Evolutionary conservation across 2,329 filamentous ascomycete genomes (phyloP).

Genomic region (Hypomyces rosellus): DNA sequence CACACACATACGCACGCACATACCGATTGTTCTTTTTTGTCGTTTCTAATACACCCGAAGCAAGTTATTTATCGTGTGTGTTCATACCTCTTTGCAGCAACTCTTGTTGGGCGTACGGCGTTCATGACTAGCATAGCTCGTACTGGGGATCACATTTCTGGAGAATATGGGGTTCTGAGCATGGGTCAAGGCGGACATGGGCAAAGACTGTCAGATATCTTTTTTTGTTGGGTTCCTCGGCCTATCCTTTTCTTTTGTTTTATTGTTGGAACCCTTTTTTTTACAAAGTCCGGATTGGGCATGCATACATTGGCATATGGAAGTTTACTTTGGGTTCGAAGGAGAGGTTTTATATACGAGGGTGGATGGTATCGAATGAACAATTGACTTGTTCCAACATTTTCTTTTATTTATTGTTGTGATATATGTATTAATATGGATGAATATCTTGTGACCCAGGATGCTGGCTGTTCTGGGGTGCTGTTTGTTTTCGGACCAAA

Average conservation of each 20-base stretch:
- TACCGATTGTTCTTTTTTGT: background rate
- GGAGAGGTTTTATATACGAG: background rate
- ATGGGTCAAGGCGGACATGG: conserved; percentile 5
- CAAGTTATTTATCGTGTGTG: background rate
- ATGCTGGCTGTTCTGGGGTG: no score
- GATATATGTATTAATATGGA: no score
- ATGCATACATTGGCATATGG: background rate
- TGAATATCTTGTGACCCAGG: no score
- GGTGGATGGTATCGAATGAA: background rate
- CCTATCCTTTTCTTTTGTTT: background rate
- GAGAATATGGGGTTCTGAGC: conserved; percentile 5
- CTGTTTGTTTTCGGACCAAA: no score
- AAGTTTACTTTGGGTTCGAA: background rate
- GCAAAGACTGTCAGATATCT: background rate
- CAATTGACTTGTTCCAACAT: background rate
- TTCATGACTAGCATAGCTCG: conserved; percentile 8
- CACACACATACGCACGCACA: background rate
- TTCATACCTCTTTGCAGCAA: conserved; percentile 2
- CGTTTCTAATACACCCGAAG: background rate
- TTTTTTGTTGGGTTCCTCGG: background rate
- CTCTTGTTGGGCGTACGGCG: conserved; percentile 6
- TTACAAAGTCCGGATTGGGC: background rate
- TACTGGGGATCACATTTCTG: background rate
- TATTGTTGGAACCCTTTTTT: background rate
- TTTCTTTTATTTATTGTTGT: no score